Base-by-base conservation (phyloP, 345 rosid genomes). In the Luvunga scandens region DNA sequence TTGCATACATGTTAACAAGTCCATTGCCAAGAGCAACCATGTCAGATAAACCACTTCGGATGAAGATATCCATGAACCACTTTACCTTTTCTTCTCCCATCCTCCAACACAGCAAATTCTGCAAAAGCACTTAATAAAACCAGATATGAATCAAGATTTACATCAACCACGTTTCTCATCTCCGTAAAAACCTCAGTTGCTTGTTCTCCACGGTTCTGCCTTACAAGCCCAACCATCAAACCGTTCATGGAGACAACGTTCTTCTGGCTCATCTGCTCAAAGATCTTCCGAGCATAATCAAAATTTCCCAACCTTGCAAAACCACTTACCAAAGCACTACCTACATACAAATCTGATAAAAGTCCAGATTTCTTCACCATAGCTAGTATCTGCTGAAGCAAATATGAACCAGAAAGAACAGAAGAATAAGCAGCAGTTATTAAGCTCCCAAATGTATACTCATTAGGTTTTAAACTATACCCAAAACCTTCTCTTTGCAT, bases 1-100 rank as follows among this genome's bases (percentile, higher is more conserved):
- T 95, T 66, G 98, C 91, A 84, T 95, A 92, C 98, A 95, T 91
- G 81, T 89, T 93, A 71, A 92, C 85, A 71, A 95, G 93, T 39
- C 93, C 95, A 85, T 95, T 95, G 45, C 92, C 98, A 78, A 93
- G 77, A 18, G 91, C 85, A 76, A 87, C 87, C 83, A 84, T 84
- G 8, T 34, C 85, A 73, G 73, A 80, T 78, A 91, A 84, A 61
- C 91, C 93, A 36, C 84, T 84, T 69, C 94, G 88, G 19, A 86
- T 76, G n/a, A n/a, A 85, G 81, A 86, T 85, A 80, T 71, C 91
- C 97, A 78, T 95, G 98, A 79, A 93, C 92, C 88, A 89, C 97
- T 86, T 84, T 89, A 69, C 98, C 98, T 77, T 88, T 93, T 78
- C 82, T 89, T 78, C 82, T 85, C 67, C 97, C 95, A 82, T 88